Percentiles rank a stretch among this genome's conserved stretches.
Conservation (phyloP, 1,139 yeast species). For the Groenewaldozyma sp. region DNA sequence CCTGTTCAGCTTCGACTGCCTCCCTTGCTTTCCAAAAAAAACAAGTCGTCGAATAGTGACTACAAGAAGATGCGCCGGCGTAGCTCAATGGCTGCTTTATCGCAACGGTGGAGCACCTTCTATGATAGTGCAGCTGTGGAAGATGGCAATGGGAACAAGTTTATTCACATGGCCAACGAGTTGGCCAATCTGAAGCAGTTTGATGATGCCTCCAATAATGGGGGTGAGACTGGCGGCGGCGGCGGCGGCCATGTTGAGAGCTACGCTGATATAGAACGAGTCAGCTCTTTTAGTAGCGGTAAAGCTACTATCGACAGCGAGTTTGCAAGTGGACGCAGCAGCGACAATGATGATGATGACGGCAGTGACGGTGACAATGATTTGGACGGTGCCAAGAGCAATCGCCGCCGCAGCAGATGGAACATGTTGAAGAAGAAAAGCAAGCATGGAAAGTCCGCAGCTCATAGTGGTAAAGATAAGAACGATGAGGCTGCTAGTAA, state of each 20-base stretch:
- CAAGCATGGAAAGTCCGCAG: constrained; percentile 7
- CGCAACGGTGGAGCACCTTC: constrained; percentile 9
- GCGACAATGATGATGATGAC: constrained; percentile 15
- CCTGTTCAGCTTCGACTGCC: constrained; percentile 23
- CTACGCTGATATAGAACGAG: not conserved
- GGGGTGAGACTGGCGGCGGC: not conserved
- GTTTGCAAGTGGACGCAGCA: too few relatives aligned
- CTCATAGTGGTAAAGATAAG: constrained; percentile 5
- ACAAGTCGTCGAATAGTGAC: constrained; percentile 8
- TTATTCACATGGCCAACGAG: constrained; percentile 8
- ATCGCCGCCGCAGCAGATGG: constrained; percentile 1
- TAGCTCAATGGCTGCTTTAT: constrained; percentile 10
- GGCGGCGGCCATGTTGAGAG: not conserved
- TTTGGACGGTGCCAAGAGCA: constrained; percentile 9
- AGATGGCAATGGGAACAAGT: constrained; percentile 10
- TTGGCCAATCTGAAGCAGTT: constrained; percentile 1
- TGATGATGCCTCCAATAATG: not conserved
- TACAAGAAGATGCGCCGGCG: constrained; percentile 5
- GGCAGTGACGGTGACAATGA: constrained; percentile 14
- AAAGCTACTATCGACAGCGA: constrained; percentile 24
- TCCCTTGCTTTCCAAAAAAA: constrained; percentile 20
- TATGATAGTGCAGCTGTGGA: not conserved
- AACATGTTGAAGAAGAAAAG: constrained; percentile 3
- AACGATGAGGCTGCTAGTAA: constrained; percentile 9
- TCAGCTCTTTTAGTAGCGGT: constrained; percentile 19